Evolutionary conservation across 1,284 basidiomycete genomes (phyloP).

Genomic region (Rhodotorula sp.): DNA sequence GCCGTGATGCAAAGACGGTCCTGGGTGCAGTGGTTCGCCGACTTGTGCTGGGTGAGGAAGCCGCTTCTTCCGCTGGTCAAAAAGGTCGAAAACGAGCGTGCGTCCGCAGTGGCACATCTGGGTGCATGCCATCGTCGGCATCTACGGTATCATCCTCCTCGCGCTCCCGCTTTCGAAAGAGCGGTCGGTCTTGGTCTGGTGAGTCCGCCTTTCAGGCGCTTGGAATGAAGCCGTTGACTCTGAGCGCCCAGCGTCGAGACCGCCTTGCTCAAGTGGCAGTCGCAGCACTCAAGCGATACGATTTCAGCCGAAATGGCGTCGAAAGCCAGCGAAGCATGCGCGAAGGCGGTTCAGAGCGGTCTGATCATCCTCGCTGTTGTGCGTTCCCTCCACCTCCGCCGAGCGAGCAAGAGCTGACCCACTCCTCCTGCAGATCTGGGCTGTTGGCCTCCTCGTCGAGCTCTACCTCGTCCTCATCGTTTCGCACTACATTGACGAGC

Average conservation of each 20-base stretch:
- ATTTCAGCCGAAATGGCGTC: too few relatives aligned
- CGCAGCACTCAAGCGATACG: neutral
- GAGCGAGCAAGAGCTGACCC: too few relatives aligned
- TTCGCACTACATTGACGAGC: slow-evolving; percentile 25
- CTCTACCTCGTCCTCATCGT: slow-evolving; percentile 20
- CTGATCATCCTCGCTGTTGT: too few relatives aligned
- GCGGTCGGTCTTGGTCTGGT: neutral
- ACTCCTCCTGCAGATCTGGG: slow-evolving; percentile 1
- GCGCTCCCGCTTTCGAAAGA: neutral
- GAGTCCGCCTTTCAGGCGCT: neutral
- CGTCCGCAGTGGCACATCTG: slow-evolving; percentile 22
- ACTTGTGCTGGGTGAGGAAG: slow-evolving; percentile 11
- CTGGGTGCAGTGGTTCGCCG: slow-evolving; percentile 28
- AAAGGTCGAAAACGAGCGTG: too few relatives aligned
- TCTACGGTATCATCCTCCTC: slow-evolving; percentile 3
- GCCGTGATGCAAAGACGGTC: neutral
- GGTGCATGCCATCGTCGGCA: slow-evolving; percentile 6
- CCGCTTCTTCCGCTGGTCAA: neutral
- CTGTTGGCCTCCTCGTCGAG: slow-evolving; percentile 18
- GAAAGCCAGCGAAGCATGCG: too few relatives aligned
- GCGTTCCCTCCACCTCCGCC: too few relatives aligned
- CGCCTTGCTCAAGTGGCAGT: neutral
- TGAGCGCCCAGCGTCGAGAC: neutral
- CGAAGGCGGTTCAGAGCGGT: too few relatives aligned
- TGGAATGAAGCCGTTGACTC: too few relatives aligned